These are phyloP conservation scores for Cokeromyces recurvatus DNA, from an alignment of 371 early-diverging fungal genomes.

Conservation along the genomic window DNA sequence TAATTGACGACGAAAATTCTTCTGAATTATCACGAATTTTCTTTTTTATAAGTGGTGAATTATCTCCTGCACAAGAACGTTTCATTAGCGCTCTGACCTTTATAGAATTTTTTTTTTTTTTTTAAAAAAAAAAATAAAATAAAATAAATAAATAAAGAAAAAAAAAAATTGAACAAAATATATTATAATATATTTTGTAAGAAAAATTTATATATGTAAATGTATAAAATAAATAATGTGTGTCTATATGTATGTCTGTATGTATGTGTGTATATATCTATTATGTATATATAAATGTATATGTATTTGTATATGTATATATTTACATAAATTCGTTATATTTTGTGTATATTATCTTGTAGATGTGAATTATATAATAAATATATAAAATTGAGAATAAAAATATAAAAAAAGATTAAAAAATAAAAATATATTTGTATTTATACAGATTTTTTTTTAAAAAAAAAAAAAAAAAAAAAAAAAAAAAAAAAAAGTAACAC, in stretches of 20 bases:
- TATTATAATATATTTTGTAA: too few relatives aligned
- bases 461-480: not conserved
- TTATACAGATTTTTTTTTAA: not conserved
- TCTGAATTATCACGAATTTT: slow-evolving; percentile 16
- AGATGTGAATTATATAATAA: too few relatives aligned
- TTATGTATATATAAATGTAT: too few relatives aligned
- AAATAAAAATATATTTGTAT: not conserved
- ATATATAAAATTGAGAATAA: not conserved
- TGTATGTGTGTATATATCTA: too few relatives aligned
- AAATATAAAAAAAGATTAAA: slow-evolving; percentile 1
- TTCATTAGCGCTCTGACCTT: slow-evolving; percentile 14
- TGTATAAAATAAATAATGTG: too few relatives aligned
- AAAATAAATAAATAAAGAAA: not conserved
- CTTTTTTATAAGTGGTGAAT: slow-evolving; percentile 17
- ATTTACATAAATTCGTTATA: too few relatives aligned
- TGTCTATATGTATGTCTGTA: too few relatives aligned
- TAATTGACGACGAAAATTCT: slow-evolving; percentile 7
- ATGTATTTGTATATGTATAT: too few relatives aligned
- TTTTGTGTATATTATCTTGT: too few relatives aligned
- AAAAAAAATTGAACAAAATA: not conserved
- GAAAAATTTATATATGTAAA: too few relatives aligned
- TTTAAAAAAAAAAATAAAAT: not conserved
- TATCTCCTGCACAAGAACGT: slow-evolving; percentile 18
- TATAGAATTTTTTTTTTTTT: not conserved
- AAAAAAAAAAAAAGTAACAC: not conserved